These are phyloP conservation scores for Lentinus tigrinus DNA, from an alignment of 768 basidiomycete species.

Conservation along the genomic window DNA sequence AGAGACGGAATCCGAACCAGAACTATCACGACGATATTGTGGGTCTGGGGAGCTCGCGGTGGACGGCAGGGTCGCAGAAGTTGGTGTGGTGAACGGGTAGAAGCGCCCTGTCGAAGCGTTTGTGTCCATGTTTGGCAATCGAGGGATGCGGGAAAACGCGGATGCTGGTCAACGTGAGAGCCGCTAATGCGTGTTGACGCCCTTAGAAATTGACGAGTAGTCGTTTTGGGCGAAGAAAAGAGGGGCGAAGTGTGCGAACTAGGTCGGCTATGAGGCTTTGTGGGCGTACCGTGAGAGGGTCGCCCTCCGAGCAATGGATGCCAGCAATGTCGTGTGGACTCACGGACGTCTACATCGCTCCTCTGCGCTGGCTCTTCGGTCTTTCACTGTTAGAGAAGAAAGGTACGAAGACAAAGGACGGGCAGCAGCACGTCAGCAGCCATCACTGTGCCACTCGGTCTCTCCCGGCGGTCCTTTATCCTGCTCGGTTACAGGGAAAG, in stretches of 20 bases:
- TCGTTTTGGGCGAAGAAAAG: not conserved
- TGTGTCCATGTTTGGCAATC: conserved; percentile 22
- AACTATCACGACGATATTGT: conserved; percentile 9
- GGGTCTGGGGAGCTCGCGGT: conserved; percentile 9
- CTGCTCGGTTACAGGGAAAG: not conserved
- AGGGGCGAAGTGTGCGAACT: conserved; percentile 16
- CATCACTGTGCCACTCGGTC: conserved; percentile 16
- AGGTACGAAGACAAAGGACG: conserved; percentile 4
- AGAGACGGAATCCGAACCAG: conserved; percentile 19
- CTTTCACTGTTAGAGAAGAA: not conserved
- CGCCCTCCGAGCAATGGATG: not conserved
- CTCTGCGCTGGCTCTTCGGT: not conserved
- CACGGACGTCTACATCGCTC: not conserved
- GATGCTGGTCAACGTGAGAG: conserved; percentile 22
- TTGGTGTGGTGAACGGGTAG: conserved; percentile 15
- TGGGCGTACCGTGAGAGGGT: conserved; percentile 13
- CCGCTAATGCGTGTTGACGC: not conserved
- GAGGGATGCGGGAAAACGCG: conserved; percentile 20
- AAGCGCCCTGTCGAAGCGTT: conserved; percentile 21
- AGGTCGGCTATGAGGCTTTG: not conserved
- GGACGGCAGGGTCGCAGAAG: conserved; percentile 14
- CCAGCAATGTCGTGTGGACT: not conserved
- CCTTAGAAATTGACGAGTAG: conserved; percentile 4
- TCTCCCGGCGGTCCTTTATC: conserved; percentile 6
- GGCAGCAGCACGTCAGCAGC: not conserved